phyloP scores from a whole-genome alignment of 2,329 filamentous ascomycete species.

The Aphanocladium album region DNA sequence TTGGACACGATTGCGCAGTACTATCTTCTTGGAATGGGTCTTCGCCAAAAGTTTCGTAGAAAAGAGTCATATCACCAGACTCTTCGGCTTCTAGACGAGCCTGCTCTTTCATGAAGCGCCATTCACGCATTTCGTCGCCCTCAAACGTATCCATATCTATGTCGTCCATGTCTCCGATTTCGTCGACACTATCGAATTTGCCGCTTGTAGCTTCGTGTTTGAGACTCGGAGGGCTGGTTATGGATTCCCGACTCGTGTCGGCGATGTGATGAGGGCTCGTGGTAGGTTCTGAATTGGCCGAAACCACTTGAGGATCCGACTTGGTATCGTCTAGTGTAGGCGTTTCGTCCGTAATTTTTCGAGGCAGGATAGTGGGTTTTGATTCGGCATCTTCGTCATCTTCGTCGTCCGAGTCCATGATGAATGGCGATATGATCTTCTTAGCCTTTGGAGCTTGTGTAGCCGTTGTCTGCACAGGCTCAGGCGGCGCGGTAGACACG shows the following conservation, averaged over 20 bases:
- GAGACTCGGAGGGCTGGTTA: constrained; percentile 1
- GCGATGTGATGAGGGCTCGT: background rate
- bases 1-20: constrained; percentile 56
- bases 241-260: background rate
- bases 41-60: constrained; percentile 29
- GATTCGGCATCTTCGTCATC: constrained; percentile 22
- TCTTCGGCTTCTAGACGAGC: constrained; percentile 59
- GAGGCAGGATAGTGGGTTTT: background rate
- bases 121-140: constrained; percentile 62
- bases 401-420: constrained; percentile 63
- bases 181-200: constrained; percentile 32
- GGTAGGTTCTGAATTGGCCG: background rate
- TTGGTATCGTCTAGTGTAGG: background rate
- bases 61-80: constrained; percentile 33
- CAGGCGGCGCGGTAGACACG: constrained; percentile 11
- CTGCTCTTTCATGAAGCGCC: constrained; percentile 72
- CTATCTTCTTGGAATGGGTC: constrained; percentile 28
- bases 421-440: constrained; percentile 48
- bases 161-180: constrained; percentile 45
- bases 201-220: constrained; percentile 12
- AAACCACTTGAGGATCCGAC: background rate
- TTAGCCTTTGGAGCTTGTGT: constrained; percentile 17
- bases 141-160: constrained; percentile 47
- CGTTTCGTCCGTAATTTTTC: background rate
- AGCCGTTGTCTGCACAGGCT: background rate